These are phyloP conservation scores for Pseudocercospora vitis DNA, from an alignment of 2,329 filamentous ascomycete species.

Conservation along the genomic window DNA sequence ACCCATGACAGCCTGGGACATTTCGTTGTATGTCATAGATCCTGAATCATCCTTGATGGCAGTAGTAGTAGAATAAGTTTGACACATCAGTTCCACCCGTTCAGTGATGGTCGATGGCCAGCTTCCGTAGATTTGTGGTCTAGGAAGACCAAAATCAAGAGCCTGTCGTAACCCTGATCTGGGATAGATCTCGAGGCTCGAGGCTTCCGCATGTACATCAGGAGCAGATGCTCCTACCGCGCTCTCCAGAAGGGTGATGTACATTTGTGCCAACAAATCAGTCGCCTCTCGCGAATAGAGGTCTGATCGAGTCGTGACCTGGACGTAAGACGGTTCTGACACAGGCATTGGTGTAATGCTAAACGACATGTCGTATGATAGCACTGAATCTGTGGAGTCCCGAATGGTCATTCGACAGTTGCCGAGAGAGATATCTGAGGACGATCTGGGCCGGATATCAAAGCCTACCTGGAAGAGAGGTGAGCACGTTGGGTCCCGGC, in stretches of 20 bases:
- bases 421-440: slow-evolving; percentile 16
- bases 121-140: not conserved
- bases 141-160: slow-evolving; percentile 14
- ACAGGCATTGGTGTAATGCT: slow-evolving; percentile 19
- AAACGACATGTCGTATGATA: slow-evolving; percentile 22
- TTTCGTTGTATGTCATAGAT: slow-evolving; percentile 18
- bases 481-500: slow-evolving; percentile 29
- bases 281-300: slow-evolving; percentile 24
- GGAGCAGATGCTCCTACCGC: slow-evolving; percentile 4
- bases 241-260: slow-evolving; percentile 17
- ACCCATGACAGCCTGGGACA: slow-evolving; percentile 6
- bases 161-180: slow-evolving; percentile 10
- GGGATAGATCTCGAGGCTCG: slow-evolving; percentile 17
- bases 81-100: slow-evolving; percentile 13
- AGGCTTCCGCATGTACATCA: slow-evolving; percentile 5
- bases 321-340: slow-evolving; percentile 19
- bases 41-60: slow-evolving; percentile 15
- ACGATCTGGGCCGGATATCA: slow-evolving; percentile 29
- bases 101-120: slow-evolving; percentile 22
- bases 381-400: slow-evolving; percentile 11
- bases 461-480: slow-evolving; percentile 43
- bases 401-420: slow-evolving; percentile 16
- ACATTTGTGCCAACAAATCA: slow-evolving; percentile 19
- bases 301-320: slow-evolving; percentile 17
- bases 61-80: not conserved